phyloP scores from a whole-genome alignment of 176 grass and related monocot genomes.

The Musa beccarii region DNA sequence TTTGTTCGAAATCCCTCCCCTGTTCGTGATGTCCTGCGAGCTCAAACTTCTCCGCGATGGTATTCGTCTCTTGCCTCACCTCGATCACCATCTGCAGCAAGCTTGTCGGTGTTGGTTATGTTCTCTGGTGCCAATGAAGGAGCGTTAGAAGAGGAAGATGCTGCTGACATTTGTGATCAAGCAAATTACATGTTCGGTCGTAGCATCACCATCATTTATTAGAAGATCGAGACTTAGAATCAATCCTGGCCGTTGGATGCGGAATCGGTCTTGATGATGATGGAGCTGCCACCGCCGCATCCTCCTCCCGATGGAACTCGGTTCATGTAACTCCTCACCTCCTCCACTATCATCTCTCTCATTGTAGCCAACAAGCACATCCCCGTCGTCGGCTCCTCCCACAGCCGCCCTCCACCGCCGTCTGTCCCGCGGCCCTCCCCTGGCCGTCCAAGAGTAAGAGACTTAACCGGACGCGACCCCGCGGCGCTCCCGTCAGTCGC shows the following conservation, averaged over 20 bases:
- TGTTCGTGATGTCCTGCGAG: too few relatives aligned
- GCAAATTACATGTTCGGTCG: too few relatives aligned
- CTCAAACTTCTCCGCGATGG: too few relatives aligned
- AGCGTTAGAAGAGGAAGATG: too few relatives aligned
- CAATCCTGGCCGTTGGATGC: not conserved
- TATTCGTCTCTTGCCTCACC: too few relatives aligned
- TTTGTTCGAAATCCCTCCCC: too few relatives aligned
- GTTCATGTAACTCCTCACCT: conserved; percentile 53
- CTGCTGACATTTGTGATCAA: too few relatives aligned
- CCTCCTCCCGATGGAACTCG: not conserved
- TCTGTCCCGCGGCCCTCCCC: conserved; percentile 20
- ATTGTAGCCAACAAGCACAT: conserved; percentile 8
- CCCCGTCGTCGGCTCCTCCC: conserved; percentile 25
- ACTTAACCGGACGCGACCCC: conserved; percentile 23
- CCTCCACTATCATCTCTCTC: conserved; percentile 43
- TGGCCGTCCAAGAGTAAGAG: conserved; percentile 46
- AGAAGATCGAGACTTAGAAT: not conserved
- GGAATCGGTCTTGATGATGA: not conserved
- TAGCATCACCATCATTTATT: too few relatives aligned
- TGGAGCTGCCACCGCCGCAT: not conserved
- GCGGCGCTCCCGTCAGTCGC: not conserved
- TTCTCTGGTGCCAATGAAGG: too few relatives aligned
- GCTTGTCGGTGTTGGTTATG: too few relatives aligned
- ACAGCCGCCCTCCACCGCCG: not conserved
- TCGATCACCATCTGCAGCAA: too few relatives aligned